Percentiles rank a stretch among this genome's conserved stretches.
These are phyloP conservation scores for Claviceps digitariae DNA, from an alignment of 2,329 filamentous ascomycete genomes.

Conservation along the genomic window DNA sequence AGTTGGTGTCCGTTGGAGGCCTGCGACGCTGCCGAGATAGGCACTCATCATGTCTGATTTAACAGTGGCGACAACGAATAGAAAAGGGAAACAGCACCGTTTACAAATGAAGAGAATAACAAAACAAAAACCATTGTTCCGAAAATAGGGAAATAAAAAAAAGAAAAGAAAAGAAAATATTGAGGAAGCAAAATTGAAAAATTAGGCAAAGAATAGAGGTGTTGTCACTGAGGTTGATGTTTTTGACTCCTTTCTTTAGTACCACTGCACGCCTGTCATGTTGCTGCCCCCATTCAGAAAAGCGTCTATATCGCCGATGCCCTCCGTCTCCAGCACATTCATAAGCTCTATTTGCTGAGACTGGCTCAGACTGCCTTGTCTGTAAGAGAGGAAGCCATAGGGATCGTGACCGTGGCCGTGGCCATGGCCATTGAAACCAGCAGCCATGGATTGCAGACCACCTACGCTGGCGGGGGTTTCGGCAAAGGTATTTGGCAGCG, in stretches of 20 bases:
- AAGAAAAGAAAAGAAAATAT: not conserved
- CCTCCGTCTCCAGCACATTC: slow-evolving; percentile 61
- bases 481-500: slow-evolving; percentile 17
- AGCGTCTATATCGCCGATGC: slow-evolving; percentile 46
- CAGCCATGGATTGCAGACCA: slow-evolving; percentile 16
- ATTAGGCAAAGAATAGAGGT: too few species aligned
- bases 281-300: slow-evolving; percentile 33
- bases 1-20: too few species aligned
- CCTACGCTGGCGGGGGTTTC: slow-evolving; percentile 17
- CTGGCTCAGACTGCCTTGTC: slow-evolving; percentile 59
- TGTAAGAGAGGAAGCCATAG: slow-evolving; percentile 29
- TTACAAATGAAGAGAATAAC: not conserved
- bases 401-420: slow-evolving; percentile 4
- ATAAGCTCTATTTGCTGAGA: slow-evolving; percentile 75
- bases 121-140: too few species aligned
- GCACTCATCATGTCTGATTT: too few species aligned
- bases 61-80: too few species aligned
- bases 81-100: too few species aligned
- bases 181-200: not conserved
- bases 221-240: not conserved
- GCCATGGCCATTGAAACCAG: slow-evolving; percentile 11
- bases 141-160: not conserved
- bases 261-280: slow-evolving; percentile 20
- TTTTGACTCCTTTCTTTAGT: slow-evolving; percentile 8
- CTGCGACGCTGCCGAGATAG: too few species aligned